Conservation (phyloP, 495 filamentous ascomycete genomes). For the Penicillium fimorum region DNA sequence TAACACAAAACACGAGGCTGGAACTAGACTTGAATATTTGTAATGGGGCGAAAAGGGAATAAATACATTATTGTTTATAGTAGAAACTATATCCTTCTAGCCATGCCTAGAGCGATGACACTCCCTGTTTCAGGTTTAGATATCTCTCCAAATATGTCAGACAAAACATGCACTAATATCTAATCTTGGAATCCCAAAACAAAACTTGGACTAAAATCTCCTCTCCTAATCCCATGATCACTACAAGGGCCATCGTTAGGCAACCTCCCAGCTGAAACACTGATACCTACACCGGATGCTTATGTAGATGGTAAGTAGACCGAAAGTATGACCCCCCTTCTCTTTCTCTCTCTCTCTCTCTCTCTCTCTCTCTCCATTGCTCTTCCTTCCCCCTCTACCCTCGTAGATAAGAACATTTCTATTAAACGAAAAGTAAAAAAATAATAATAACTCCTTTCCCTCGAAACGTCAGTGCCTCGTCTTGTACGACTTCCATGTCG, state of each 20-base stretch:
- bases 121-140: constrained; percentile 6
- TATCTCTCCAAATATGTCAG: constrained; percentile 9
- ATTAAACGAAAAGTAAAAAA: neutral
- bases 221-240: neutral
- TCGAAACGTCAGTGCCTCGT: constrained; percentile 4
- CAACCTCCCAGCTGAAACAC: constrained; percentile 7
- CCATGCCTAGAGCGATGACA: neutral
- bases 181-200: neutral
- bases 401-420: neutral
- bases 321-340: neutral
- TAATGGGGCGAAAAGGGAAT: neutral
- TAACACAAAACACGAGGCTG: constrained; percentile 13
- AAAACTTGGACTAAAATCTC: neutral
- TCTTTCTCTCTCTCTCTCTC: neutral
- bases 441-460: neutral
- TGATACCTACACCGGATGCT: neutral
- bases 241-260: neutral
- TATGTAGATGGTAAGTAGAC: neutral
- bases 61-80: neutral
- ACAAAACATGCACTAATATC: neutral
- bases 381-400: neutral
- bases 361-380: neutral
- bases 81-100: neutral
- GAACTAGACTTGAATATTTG: neutral
- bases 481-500: constrained; percentile 11